These are phyloP conservation scores for Knoxia roxburghii DNA, from an alignment of 257 asterid genomes.

Conservation along the genomic window DNA sequence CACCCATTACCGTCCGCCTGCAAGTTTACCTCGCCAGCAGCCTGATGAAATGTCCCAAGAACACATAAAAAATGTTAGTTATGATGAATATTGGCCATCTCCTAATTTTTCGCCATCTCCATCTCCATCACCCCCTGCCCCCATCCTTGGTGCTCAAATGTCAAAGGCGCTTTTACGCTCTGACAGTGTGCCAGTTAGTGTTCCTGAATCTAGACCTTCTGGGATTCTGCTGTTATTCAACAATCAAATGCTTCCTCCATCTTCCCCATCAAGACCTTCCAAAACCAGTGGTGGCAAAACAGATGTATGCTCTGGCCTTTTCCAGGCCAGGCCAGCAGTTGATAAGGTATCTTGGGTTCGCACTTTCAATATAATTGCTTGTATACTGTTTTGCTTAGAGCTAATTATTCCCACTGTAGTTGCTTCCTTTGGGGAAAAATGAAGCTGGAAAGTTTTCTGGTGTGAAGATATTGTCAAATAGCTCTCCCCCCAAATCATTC, in stretches of 20 bases:
- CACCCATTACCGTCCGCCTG: conserved; percentile 50
- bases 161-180: conserved; percentile 54
- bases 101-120: conserved; percentile 65
- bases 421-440: conserved; percentile 36
- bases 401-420: conserved; percentile 35
- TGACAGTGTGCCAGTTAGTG: conserved; percentile 80
- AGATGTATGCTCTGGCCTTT: conserved; percentile 36
- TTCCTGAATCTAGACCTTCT: conserved; percentile 50
- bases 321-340: conserved; percentile 40
- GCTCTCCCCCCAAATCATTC: conserved; percentile 53
- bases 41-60: conserved; percentile 41
- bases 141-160: conserved; percentile 30
- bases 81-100: conserved; percentile 70
- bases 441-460: conserved; percentile 37
- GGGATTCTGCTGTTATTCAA: conserved; percentile 34
- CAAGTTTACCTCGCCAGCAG: conserved; percentile 42
- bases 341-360: conserved; percentile 45
- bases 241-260: conserved; percentile 48
- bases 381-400: neutral
- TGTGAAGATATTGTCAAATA: conserved; percentile 35
- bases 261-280: conserved; percentile 43
- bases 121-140: conserved; percentile 71
- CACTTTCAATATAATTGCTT: conserved; percentile 1
- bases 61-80: conserved; percentile 43
- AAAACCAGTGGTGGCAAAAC: conserved; percentile 26